phyloP scores from a whole-genome alignment of 441 rosid genomes.

The Cnidoscolus chayamansa region DNA sequence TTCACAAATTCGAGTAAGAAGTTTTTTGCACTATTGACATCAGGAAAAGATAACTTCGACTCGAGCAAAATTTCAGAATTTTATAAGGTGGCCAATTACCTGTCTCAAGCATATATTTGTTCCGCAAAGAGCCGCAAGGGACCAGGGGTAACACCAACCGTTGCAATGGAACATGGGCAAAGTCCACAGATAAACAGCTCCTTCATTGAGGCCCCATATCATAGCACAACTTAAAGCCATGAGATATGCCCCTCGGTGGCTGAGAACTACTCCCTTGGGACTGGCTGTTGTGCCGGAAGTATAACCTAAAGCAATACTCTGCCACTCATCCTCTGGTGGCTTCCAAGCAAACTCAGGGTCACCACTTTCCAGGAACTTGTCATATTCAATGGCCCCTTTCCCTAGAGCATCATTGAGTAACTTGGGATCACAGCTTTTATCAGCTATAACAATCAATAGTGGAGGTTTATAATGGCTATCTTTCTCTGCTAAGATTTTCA shows the following conservation, averaged over 20 bases:
- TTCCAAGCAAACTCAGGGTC: constrained; percentile 65
- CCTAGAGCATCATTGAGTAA: constrained; percentile 47
- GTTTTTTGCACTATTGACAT: not conserved
- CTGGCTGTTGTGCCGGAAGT: constrained; percentile 93
- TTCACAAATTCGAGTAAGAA: not conserved
- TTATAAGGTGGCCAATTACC: constrained; percentile 32
- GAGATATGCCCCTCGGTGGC: constrained; percentile 83
- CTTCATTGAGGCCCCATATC: constrained; percentile 73
- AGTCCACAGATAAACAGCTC: constrained; percentile 80
- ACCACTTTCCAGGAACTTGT: constrained; percentile 60
- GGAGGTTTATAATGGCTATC: constrained; percentile 47
- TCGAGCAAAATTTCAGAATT: not conserved
- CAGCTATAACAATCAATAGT: constrained; percentile 68
- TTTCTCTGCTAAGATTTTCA: constrained; percentile 49
- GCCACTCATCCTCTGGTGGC: constrained; percentile 89
- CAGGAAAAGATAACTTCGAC: not conserved
- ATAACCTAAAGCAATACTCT: constrained; percentile 77
- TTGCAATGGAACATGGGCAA: constrained; percentile 92
- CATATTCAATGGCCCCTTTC: constrained; percentile 74
- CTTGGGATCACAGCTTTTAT: constrained; percentile 61
- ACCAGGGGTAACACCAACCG: constrained; percentile 91
- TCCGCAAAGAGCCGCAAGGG: constrained; percentile 72
- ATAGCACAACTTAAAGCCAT: constrained; percentile 61
- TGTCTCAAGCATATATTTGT: constrained; percentile 82
- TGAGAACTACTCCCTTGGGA: constrained; percentile 79